Evolutionary conservation across 352 stramenopile species (phyloP).

Genomic region (Phytopythium mirpurense): DNA sequence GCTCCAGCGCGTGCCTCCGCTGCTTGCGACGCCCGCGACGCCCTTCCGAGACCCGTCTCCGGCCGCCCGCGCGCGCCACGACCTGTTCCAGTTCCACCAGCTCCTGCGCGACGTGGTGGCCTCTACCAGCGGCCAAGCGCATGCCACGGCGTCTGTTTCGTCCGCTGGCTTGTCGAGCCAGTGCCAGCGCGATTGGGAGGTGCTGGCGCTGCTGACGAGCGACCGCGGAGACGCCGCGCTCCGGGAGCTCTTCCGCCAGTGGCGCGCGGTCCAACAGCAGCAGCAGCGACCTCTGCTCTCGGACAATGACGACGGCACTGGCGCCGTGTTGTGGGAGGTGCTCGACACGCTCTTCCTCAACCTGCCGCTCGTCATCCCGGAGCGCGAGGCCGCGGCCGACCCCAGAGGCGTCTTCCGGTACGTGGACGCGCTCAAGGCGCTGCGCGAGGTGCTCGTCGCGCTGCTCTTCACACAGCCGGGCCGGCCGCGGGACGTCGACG

Average conservation of each 20-base stretch:
- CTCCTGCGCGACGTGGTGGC: constrained; percentile 36
- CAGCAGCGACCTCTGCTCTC: neutral
- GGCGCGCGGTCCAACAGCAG: constrained; percentile 20
- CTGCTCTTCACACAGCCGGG: constrained; percentile 38
- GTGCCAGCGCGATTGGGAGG: constrained; percentile 17
- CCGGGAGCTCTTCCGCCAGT: constrained; percentile 57
- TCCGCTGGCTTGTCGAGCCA: neutral
- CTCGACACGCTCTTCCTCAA: constrained; percentile 63
- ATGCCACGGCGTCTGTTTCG: neutral
- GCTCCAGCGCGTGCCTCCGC: constrained; percentile 25
- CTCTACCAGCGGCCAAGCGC: constrained; percentile 7
- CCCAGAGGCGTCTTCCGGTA: constrained; percentile 52
- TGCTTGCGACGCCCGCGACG: constrained; percentile 1
- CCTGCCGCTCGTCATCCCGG: constrained; percentile 44
- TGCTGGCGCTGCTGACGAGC: constrained; percentile 61
- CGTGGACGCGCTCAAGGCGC: constrained; percentile 41
- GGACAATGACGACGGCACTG: constrained; percentile 11
- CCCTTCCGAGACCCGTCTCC: constrained; percentile 22
- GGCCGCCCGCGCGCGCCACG: constrained; percentile 36
- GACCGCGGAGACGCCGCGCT: constrained; percentile 59
- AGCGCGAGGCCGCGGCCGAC: constrained; percentile 29
- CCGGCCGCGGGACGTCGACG: constrained; percentile 4
- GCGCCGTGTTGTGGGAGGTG: constrained; percentile 42
- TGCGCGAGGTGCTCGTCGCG: constrained; percentile 44
- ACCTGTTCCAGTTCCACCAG: constrained; percentile 72